Evolutionary conservation across 177 flowering plant genomes (phyloP).

Genomic region (Tripterygium wilfordii): DNA sequence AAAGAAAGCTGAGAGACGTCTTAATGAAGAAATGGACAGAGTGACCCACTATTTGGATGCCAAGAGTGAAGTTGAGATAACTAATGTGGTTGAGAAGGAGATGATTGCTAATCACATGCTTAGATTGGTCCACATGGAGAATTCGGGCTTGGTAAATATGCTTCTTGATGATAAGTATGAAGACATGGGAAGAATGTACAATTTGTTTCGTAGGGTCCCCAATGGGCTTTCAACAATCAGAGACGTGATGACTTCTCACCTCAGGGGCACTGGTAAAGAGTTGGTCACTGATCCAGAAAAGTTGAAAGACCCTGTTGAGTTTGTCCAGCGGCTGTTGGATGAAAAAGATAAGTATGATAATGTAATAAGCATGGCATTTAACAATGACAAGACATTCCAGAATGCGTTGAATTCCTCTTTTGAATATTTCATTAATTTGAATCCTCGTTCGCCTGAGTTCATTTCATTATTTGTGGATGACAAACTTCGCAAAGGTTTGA

Average conservation of each 20-base stretch:
- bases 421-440: constrained; percentile 77
- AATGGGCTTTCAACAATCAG: constrained; percentile 62
- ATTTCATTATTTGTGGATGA: constrained; percentile 86
- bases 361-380: constrained; percentile 55
- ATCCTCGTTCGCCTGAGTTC: constrained; percentile 69
- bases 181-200: constrained; percentile 72
- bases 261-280: constrained; percentile 72
- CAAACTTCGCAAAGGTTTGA: constrained; percentile 75
- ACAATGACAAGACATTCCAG: constrained; percentile 80
- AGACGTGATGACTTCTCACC: constrained; percentile 74
- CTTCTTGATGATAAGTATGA: constrained; percentile 74
- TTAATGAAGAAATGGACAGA: constrained; percentile 81
- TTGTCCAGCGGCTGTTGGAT: constrained; percentile 66
- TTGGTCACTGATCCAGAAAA: constrained; percentile 78
- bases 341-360: constrained; percentile 74
- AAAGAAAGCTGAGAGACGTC: constrained; percentile 74
- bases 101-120: constrained; percentile 85
- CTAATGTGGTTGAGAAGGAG: constrained; percentile 82
- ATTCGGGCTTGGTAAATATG: constrained; percentile 79
- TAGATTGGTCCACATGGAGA: constrained; percentile 77
- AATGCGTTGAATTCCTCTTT: constrained; percentile 82
- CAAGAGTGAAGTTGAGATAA: constrained; percentile 60
- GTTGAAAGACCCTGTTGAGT: constrained; percentile 76
- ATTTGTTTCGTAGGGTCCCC: constrained; percentile 59
- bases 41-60: constrained; percentile 76